Conservation (phyloP, 2,329 filamentous ascomycete species). For the Cercospora brassicicola region DNA sequence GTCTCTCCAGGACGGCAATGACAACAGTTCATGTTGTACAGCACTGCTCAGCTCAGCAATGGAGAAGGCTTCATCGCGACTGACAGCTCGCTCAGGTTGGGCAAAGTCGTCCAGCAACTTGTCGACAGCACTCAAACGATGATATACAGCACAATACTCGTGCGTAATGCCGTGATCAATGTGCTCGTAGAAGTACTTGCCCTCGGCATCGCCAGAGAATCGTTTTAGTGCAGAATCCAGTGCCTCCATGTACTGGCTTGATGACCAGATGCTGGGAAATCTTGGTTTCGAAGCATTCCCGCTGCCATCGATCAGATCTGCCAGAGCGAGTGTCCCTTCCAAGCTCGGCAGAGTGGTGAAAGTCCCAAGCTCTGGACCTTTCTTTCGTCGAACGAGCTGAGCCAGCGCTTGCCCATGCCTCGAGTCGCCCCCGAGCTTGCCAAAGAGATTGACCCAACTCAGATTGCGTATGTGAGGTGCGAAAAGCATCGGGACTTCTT, state of each 20-base stretch:
- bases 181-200: conserved; percentile 2
- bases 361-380: neutral
- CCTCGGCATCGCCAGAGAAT: conserved; percentile 13
- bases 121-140: conserved; percentile 12
- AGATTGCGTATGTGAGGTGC: conserved; percentile 11
- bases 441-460: conserved; percentile 15
- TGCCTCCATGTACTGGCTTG: neutral
- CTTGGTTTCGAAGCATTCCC: conserved; percentile 7
- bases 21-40: conserved; percentile 19
- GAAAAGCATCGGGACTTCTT: conserved; percentile 9
- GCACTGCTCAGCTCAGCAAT: conserved; percentile 9
- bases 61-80: conserved; percentile 5
- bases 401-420: conserved; percentile 14
- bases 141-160: neutral
- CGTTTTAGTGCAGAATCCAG: neutral
- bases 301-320: conserved; percentile 17
- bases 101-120: conserved; percentile 19
- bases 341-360: conserved; percentile 19
- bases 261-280: conserved; percentile 15
- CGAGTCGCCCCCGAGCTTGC: conserved; percentile 17
- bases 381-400: conserved; percentile 14
- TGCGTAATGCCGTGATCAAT: conserved; percentile 1
- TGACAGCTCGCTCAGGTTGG: neutral
- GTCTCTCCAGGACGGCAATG: conserved; percentile 3
- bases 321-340: conserved; percentile 14